phyloP scores from a whole-genome alignment of 139 green algal species.

The Microglena sp. region DNA sequence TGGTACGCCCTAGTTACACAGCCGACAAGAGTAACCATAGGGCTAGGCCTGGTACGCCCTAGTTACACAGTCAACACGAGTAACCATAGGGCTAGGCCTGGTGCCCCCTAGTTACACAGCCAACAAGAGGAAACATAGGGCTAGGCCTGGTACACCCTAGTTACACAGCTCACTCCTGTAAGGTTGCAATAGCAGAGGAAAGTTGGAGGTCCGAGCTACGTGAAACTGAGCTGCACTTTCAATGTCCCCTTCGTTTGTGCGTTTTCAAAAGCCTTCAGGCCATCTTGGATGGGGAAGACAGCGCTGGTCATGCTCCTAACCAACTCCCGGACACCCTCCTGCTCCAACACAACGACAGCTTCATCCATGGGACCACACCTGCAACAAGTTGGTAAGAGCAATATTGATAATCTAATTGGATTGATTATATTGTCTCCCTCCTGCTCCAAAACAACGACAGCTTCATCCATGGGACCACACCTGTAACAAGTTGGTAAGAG shows the following conservation, averaged over 20 bases:
- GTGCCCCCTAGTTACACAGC: no score
- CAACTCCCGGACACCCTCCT: constrained; percentile 25
- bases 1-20: no score
- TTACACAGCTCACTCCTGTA: no score
- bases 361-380: constrained; percentile 56
- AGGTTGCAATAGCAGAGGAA: no score
- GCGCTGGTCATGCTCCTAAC: constrained; percentile 32
- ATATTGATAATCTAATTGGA: background rate
- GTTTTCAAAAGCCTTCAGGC: constrained; percentile 31
- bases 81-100: no score
- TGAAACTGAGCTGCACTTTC: constrained; percentile 65
- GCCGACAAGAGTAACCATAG: no score
- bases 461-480: background rate
- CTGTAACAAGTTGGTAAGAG: background rate
- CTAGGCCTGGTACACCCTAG: no score
- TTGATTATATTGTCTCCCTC: background rate
- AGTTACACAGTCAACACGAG: no score
- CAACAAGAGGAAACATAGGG: no score
- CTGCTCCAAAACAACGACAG: background rate
- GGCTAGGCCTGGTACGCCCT: no score
- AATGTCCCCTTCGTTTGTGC: constrained; percentile 39
- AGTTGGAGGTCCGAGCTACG: no score
- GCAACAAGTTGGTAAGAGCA: background rate
- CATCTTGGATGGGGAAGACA: constrained; percentile 32
- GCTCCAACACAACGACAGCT: constrained; percentile 36